Evolutionary conservation across 2,329 filamentous ascomycete genomes (phyloP), one percentile per base, ranked within the genome.

Genomic region (Bipolaris gigantea): DNA sequence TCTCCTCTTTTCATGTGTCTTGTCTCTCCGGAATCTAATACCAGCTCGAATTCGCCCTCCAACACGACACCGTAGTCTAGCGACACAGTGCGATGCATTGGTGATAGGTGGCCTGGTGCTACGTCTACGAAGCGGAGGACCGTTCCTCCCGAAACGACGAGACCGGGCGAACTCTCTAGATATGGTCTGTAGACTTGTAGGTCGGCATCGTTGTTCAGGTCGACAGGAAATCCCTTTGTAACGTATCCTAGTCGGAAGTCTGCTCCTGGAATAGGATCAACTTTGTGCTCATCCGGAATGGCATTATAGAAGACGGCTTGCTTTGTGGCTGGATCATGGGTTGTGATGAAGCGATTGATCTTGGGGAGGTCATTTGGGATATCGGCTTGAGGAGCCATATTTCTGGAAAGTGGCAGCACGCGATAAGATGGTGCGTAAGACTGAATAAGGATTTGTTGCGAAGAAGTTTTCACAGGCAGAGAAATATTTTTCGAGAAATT

Each of bases 241-340:
- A 78, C 75, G 63, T 83, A 84, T 36, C 72, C 74, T 3, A 81
- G 75, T 16, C 71, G 72, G 61, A 83, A 82, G 18, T 66, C 69
- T 6, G 66, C 68, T 21, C 41, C 50, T 11, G 66, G 66, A 4
- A 72, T 63, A 6, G 11, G 50, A 39, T 59, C 45, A 48, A 64
- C 60, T 38, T 54, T 55, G 8, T 56, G 50, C 5, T 69, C 65
- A 32, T 70, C 67, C 4, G 61, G 53, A 5, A 73, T 10, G 1
- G 59, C 56, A 23, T 61, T 50, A 2, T 66, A 71, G 57, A 75
- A 75, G 33, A 74, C 56, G 4, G 71, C 67, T 56, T 73, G 64
- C 21, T 71, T 72, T 30, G 64, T 67, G 5, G 66, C 40, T 2
- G 58, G 47, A 42, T 74, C 63, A 55, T 75, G 73, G 32, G 68